Percentiles rank a stretch among this genome's conserved stretches.
phyloP scores from a whole-genome alignment of 2,329 filamentous ascomycete species.

The Neofusicoccum parvum region DNA sequence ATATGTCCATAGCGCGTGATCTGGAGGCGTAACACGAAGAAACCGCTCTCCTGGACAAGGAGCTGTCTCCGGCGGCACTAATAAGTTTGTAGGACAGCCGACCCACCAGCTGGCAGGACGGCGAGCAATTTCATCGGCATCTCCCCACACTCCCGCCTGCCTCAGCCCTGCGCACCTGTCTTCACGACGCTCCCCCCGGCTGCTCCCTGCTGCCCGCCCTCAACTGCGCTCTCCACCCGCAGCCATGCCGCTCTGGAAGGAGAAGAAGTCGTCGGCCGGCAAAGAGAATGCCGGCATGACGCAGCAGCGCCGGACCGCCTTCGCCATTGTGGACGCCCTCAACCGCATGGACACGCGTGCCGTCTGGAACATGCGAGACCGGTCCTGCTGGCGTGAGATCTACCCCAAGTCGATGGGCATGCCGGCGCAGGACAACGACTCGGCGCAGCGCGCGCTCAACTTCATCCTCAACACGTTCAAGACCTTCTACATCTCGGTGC shows the following conservation, averaged over 20 bases:
- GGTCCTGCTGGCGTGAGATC: slow-evolving; percentile 16
- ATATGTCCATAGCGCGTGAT: slow-evolving; percentile 2
- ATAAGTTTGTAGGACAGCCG: not conserved
- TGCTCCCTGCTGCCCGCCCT: not conserved
- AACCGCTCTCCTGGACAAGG: not conserved
- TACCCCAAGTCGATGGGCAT: slow-evolving; percentile 8
- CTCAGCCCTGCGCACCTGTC: not conserved
- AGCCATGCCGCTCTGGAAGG: not conserved
- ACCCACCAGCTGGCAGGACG: not conserved
- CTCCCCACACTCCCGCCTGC: not conserved
- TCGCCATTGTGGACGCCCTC: slow-evolving; percentile 19
- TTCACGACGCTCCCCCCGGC: not conserved
- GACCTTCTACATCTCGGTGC: slow-evolving; percentile 8
- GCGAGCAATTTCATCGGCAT: not conserved
- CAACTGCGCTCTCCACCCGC: not conserved
- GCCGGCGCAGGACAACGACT: slow-evolving; percentile 8
- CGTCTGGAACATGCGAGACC: slow-evolving; percentile 11
- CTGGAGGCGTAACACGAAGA: not conserved
- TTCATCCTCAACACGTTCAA: slow-evolving; percentile 19
- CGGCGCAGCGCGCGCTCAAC: slow-evolving; percentile 11
- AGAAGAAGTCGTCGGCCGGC: not conserved
- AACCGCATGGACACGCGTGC: slow-evolving; percentile 20
- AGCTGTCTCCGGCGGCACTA: not conserved
- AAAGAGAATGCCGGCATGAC: slow-evolving; percentile 20
- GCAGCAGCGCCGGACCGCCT: slow-evolving; percentile 30